A percentile compares a stretch with the other conserved stretches of the same genome.
Evolutionary conservation across 2,329 filamentous ascomycete genomes (phyloP).

Genomic region (Fusarium guadeloupense): DNA sequence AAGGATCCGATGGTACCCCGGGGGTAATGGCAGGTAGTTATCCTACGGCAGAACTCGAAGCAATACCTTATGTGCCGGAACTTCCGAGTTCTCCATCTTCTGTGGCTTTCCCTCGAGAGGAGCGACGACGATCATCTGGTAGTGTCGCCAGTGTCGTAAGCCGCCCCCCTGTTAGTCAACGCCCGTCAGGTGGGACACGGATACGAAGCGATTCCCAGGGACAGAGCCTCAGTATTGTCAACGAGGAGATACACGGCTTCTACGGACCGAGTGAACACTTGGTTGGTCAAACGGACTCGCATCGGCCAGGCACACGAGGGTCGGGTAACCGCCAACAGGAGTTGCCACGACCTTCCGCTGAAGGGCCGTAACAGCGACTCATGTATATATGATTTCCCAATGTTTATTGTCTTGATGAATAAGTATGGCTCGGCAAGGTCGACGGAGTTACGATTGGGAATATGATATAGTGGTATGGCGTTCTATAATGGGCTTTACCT

Average conservation of each 20-base stretch:
- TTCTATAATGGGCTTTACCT: background rate
- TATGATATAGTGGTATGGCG: conserved; percentile 22
- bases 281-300: conserved; percentile 53
- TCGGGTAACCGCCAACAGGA: background rate
- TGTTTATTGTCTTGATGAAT: background rate
- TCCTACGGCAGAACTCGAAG: conserved; percentile 50
- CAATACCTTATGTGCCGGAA: conserved; percentile 48
- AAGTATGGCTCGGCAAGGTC: background rate
- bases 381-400: background rate
- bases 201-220: conserved; percentile 38
- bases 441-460: conserved; percentile 5
- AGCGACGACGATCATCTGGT: conserved; percentile 42
- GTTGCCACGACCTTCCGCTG: background rate
- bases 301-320: conserved; percentile 30
- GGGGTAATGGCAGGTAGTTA: conserved; percentile 34
- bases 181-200: conserved; percentile 43
- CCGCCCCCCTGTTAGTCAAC: conserved; percentile 40
- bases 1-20: conserved; percentile 49
- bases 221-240: conserved; percentile 46
- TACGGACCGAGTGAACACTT: conserved; percentile 54
- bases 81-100: conserved; percentile 47
- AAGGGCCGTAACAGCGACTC: background rate
- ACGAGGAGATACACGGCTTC: conserved; percentile 60
- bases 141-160: conserved; percentile 31
- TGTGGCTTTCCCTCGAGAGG: conserved; percentile 29